A percentile compares a stretch with the other conserved stretches of the same genome.
These are phyloP conservation scores for Herpetomonas samuelpessoai DNA, from an alignment of 208 protist species.

Conservation along the genomic window DNA sequence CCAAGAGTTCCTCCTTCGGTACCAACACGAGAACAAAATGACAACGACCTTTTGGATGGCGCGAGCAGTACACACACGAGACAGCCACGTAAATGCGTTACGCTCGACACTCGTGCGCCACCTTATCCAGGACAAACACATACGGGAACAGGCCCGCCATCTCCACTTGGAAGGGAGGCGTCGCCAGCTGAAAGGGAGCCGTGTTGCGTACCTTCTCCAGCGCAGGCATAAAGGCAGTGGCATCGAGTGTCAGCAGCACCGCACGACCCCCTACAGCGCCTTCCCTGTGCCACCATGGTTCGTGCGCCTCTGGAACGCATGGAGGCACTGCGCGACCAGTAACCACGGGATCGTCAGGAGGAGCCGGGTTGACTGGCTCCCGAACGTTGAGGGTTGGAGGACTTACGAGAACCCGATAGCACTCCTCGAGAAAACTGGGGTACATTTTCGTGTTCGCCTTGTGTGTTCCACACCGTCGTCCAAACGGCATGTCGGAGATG, in stretches of 20 bases:
- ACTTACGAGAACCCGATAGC: slow-evolving; percentile 47
- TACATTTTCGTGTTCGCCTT: slow-evolving; percentile 41
- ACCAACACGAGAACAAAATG: too few species aligned
- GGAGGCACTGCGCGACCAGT: too few species aligned
- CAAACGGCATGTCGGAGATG: slow-evolving; percentile 69
- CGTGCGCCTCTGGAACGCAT: too few species aligned
- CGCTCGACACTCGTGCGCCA: too few species aligned
- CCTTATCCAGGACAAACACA: slow-evolving; percentile 54
- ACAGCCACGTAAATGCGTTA: too few species aligned
- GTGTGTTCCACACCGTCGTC: slow-evolving; percentile 56
- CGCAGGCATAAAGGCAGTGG: slow-evolving; percentile 26
- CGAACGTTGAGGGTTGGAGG: too few species aligned
- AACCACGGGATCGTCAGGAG: too few species aligned
- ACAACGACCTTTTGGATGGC: too few species aligned
- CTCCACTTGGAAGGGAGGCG: slow-evolving; percentile 32
- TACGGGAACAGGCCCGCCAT: slow-evolving; percentile 52
- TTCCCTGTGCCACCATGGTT: neutral
- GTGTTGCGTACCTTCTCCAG: slow-evolving; percentile 16
- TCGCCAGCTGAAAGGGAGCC: slow-evolving; percentile 31
- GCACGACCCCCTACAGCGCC: slow-evolving; percentile 27
- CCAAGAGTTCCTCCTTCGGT: too few species aligned
- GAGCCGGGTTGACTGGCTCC: too few species aligned
- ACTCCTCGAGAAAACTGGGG: slow-evolving; percentile 39
- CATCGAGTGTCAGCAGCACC: slow-evolving; percentile 54
- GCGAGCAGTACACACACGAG: too few species aligned